A percentile compares a stretch with the other conserved stretches of the same genome.
phyloP scores from a whole-genome alignment of 2,329 filamentous ascomycete species.

The Penicillium griseofulvum region DNA sequence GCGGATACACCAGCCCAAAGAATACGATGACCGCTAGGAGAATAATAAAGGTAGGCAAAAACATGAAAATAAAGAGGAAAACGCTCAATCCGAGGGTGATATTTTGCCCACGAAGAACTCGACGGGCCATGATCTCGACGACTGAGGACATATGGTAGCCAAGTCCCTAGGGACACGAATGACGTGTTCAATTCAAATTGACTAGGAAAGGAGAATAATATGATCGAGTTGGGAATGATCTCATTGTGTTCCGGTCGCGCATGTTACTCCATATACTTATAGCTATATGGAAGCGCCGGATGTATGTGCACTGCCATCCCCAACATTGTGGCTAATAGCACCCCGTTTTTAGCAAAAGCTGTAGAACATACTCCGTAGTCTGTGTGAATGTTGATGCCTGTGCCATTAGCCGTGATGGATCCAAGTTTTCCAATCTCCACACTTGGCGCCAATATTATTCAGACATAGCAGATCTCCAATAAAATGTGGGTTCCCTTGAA shows the following conservation, averaged over 20 bases:
- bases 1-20: conserved; percentile 32
- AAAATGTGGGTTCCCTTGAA: neutral
- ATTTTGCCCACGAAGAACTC: conserved; percentile 27
- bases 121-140: conserved; percentile 30
- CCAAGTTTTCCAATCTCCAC: conserved; percentile 5
- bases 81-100: conserved; percentile 31
- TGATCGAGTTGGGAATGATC: neutral
- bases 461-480: neutral
- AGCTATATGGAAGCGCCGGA: conserved; percentile 3
- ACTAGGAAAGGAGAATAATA: neutral
- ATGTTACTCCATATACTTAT: neutral
- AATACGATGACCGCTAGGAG: conserved; percentile 33
- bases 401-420: neutral
- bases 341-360: neutral
- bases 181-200: neutral
- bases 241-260: neutral
- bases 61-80: conserved; percentile 35
- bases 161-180: neutral
- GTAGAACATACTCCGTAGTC: no score
- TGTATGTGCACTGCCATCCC: neutral
- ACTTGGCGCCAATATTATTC: conserved; percentile 5
- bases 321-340: neutral
- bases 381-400: neutral
- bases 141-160: conserved; percentile 16
- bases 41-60: conserved; percentile 34